Base-by-base conservation (phyloP, 805 yeast species). In the Myxozyma neglecta region DNA sequence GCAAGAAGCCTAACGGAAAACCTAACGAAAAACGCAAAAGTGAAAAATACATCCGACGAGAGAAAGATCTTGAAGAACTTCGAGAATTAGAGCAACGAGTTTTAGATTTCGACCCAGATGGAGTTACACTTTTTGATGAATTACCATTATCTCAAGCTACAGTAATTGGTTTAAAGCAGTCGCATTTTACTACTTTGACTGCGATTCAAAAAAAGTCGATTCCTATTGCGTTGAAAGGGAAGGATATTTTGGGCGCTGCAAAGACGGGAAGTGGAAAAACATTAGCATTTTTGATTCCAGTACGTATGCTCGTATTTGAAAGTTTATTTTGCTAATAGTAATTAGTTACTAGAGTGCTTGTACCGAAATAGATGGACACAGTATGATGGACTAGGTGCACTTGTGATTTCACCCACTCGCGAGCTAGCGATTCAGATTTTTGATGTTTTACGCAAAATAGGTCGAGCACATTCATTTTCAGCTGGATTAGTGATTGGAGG, bases 401-500 rank as follows among this genome's bases (percentile, higher is more conserved):
- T 91, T 60, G 84, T 91, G 29, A 85, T 91, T n/a, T 85, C 96
- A 1, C 97, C 97, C 4, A 91, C 97, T 0, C 82, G 97, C 73
- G 97, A 91, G 71, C 70, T 91, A 68, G 97, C 97, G 0, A 85
- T 90, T 65, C 97, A 91, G 75, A 91, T 87, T 32, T 91, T 91
- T 70, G 96, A 90, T 70, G 97, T 91, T 4, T 75, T 91, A 63
- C 79, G 86, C n/a, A 88, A 86, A 68, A 85, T 91, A 56, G 97
- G 97, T 24, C 83, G 85, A 49, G 79, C 83, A 67, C 86, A 86
- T 67, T 76, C 85, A 2, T 86, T 91, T 63, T 87, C 96, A 6
- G 97, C 97, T 0, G 97, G 97, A 61, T 78, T 91, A 62, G 93
- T 92, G 10, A 91, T 92, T 70, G 97, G 97, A 53, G 97, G 97